These are phyloP conservation scores for Ophiognomonia clavigignenti-juglandacearum DNA, from an alignment of 2,329 filamentous ascomycete genomes.

Conservation along the genomic window DNA sequence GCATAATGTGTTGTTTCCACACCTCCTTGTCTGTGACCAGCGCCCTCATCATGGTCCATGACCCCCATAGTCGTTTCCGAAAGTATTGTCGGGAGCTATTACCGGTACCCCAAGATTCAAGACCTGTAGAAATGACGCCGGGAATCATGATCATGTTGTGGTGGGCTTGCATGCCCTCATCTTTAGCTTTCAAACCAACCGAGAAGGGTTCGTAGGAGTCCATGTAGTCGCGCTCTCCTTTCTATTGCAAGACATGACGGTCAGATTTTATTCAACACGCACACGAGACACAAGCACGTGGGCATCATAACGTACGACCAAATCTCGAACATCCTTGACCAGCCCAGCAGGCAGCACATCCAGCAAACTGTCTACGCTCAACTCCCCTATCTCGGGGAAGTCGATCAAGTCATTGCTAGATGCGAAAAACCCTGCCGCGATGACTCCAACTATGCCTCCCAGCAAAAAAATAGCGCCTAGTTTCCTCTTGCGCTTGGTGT, in stretches of 20 bases:
- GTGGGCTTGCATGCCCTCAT: conserved; percentile 74
- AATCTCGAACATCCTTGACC: conserved; percentile 77
- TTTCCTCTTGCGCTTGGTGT: conserved; percentile 63
- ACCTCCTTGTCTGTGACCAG: conserved; percentile 86
- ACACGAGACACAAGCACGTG: neutral
- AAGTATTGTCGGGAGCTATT: conserved; percentile 86
- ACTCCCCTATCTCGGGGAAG: conserved; percentile 63
- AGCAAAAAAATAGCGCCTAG: conserved; percentile 81
- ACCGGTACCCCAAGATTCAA: conserved; percentile 94
- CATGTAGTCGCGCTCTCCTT: conserved; percentile 75
- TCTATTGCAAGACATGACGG: conserved; percentile 39
- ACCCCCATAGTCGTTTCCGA: conserved; percentile 90
- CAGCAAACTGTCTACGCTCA: conserved; percentile 79
- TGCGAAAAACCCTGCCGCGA: conserved; percentile 87
- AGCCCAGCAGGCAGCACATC: conserved; percentile 86
- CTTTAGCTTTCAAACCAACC: conserved; percentile 75
- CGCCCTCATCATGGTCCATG: conserved; percentile 98
- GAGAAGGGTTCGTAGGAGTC: conserved; percentile 92
- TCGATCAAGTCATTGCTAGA: conserved; percentile 86
- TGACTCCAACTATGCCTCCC: conserved; percentile 83
- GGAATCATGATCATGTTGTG: conserved; percentile 97
- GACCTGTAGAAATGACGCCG: conserved; percentile 92
- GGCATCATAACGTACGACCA: conserved; percentile 58
- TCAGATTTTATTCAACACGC: neutral
- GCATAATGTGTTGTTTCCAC: conserved; percentile 97